These are phyloP conservation scores for Ustilago curta DNA, from an alignment of 1,284 basidiomycete species.

Conservation along the genomic window DNA sequence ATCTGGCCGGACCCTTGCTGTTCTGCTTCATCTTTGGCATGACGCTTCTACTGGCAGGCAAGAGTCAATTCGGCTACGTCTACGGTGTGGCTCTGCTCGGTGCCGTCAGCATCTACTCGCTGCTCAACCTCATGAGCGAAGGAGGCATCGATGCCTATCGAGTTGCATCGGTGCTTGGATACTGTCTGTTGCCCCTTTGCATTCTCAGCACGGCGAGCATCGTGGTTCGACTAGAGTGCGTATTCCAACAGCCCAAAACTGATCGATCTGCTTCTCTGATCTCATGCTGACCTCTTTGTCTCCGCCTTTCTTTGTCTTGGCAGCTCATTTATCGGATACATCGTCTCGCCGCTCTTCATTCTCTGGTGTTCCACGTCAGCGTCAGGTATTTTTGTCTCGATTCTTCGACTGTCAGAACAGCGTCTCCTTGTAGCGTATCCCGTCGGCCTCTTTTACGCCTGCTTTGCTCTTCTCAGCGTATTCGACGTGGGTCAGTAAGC, in stretches of 20 bases:
- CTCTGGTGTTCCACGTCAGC: conserved; percentile 67
- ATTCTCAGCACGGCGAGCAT: conserved; percentile 92
- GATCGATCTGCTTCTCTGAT: too few relatives aligned
- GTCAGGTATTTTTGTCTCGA: conserved; percentile 68
- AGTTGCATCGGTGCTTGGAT: conserved; percentile 93
- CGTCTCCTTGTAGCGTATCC: conserved; percentile 68
- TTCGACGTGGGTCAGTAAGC: conserved; percentile 54
- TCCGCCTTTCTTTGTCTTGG: background rate
- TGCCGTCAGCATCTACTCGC: conserved; percentile 90
- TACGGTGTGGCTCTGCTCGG: conserved; percentile 97
- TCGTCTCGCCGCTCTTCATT: conserved; percentile 66
- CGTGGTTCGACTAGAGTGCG: conserved; percentile 88
- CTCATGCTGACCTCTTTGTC: background rate
- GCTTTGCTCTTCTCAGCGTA: conserved; percentile 67
- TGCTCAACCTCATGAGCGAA: conserved; percentile 97
- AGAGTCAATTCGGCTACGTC: conserved; percentile 98
- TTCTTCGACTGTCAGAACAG: conserved; percentile 65
- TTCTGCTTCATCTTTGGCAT: conserved; percentile 82
- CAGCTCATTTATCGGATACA: conserved; percentile 57
- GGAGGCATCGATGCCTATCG: conserved; percentile 95
- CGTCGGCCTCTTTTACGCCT: conserved; percentile 66
- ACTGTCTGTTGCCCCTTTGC: conserved; percentile 96
- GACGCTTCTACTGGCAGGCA: conserved; percentile 81
- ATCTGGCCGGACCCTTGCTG: conserved; percentile 93
- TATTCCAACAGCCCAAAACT: too few relatives aligned